Conservation (phyloP, 768 basidiomycete species). For the Suillus plorans region DNA sequence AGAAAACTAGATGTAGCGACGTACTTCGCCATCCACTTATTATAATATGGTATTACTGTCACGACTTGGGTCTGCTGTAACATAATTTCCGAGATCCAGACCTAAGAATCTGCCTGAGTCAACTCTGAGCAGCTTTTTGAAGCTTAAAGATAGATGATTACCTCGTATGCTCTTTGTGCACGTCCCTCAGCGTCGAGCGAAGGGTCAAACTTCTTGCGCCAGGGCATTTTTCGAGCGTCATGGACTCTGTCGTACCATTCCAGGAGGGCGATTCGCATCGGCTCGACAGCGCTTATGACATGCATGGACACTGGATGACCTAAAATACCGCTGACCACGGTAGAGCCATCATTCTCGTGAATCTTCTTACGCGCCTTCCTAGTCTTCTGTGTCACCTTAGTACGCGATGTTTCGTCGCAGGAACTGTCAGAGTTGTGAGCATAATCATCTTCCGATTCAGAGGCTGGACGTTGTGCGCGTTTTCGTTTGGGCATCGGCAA, state of each 20-base stretch:
- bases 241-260: constrained; percentile 74
- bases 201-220: constrained; percentile 75
- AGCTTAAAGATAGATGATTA: constrained; percentile 26
- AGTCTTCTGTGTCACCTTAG: constrained; percentile 4
- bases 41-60: constrained; percentile 94
- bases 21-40: constrained; percentile 81
- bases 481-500: constrained; percentile 26
- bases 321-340: not conserved
- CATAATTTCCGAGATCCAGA: constrained; percentile 94
- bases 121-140: not conserved
- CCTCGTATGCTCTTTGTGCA: constrained; percentile 91
- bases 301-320: constrained; percentile 51
- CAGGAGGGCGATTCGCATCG: constrained; percentile 51
- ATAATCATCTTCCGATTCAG: constrained; percentile 13
- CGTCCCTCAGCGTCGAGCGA: constrained; percentile 54
- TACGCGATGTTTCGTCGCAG: constrained; percentile 13
- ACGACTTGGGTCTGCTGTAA: constrained; percentile 93
- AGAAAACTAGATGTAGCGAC: constrained; percentile 20
- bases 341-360: constrained; percentile 2
- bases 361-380: constrained; percentile 20
- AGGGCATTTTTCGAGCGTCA: constrained; percentile 81
- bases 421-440: constrained; percentile 24
- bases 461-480: constrained; percentile 15
- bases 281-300: constrained; percentile 37
- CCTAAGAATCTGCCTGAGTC: constrained; percentile 38